Percentiles rank a stretch among this genome's conserved stretches.
Conservation (phyloP, 164 flowering plant genomes). For the Hamamelis virginiana region DNA sequence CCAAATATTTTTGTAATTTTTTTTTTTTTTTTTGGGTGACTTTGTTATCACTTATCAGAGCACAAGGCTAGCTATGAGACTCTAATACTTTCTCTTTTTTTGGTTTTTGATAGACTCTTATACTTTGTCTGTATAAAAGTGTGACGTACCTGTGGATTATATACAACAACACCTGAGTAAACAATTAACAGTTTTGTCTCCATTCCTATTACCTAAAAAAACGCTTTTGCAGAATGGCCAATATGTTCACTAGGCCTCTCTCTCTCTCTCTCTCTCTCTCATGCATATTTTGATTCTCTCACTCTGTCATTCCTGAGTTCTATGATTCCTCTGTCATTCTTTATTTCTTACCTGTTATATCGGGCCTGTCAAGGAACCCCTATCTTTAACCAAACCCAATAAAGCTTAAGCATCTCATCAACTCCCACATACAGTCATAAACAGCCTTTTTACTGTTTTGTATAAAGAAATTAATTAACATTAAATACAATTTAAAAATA, state of each 20-base stretch:
- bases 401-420: slow-evolving; percentile 32
- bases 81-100: too few relatives aligned
- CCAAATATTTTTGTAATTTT: too few relatives aligned
- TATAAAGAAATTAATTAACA: neutral
- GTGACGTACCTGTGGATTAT: too few relatives aligned
- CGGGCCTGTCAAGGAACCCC: slow-evolving; percentile 15
- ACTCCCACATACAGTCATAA: slow-evolving; percentile 28
- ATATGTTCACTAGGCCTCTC: slow-evolving; percentile 4
- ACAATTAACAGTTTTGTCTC: slow-evolving; percentile 16
- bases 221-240: neutral
- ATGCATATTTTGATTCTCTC: slow-evolving; percentile 14
- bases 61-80: too few relatives aligned
- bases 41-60: too few relatives aligned
- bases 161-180: slow-evolving; percentile 1
- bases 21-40: too few relatives aligned
- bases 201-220: slow-evolving; percentile 6
- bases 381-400: slow-evolving; percentile 47
- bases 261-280: neutral
- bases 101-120: too few relatives aligned
- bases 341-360: slow-evolving; percentile 5
- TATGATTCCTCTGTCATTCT: slow-evolving; percentile 21
- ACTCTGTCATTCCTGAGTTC: slow-evolving; percentile 20
- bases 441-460: slow-evolving; percentile 33
- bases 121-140: too few relatives aligned
- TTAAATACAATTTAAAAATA: neutral